Evolutionary conservation across 2,329 filamentous ascomycete species (phyloP).

Genomic region (Alternaria postmessia): DNA sequence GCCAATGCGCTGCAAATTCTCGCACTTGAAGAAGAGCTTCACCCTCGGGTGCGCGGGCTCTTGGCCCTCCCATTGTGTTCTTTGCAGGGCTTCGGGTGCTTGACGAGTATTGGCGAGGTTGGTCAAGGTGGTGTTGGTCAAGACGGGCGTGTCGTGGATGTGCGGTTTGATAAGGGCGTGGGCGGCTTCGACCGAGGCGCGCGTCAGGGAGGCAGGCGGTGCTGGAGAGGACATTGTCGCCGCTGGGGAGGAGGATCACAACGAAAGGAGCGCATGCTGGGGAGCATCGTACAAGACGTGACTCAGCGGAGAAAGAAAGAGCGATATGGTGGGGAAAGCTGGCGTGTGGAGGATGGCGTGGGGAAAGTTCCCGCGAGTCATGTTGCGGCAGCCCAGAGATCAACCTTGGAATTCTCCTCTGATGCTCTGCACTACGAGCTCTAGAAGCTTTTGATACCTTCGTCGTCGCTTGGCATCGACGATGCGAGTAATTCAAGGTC

Average conservation of each 20-base stretch:
- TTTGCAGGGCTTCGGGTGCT: constrained; percentile 59
- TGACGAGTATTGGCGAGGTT: constrained; percentile 77
- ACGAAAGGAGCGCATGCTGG: constrained; percentile 14
- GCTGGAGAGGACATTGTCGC: background rate
- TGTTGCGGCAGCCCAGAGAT: background rate
- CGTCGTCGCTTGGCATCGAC: background rate
- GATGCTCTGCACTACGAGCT: too few relatives aligned
- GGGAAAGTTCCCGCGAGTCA: constrained; percentile 1
- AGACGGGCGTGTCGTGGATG: constrained; percentile 83
- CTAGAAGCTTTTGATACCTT: too few relatives aligned
- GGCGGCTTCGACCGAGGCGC: constrained; percentile 74
- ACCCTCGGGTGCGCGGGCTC: constrained; percentile 70
- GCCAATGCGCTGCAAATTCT: constrained; percentile 89
- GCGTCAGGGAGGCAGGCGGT: constrained; percentile 68
- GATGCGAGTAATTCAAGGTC: background rate
- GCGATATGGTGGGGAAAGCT: background rate
- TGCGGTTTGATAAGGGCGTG: constrained; percentile 75
- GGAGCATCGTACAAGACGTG: background rate
- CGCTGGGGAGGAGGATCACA: background rate
- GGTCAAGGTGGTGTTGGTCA: constrained; percentile 80
- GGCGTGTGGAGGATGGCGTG: constrained; percentile 1
- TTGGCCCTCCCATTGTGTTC: constrained; percentile 66
- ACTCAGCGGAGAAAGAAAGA: background rate
- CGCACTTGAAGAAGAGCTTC: constrained; percentile 91
- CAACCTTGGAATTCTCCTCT: too few relatives aligned